phyloP scores from a whole-genome alignment of 148 eudicot species.

The Cornus kousa region DNA sequence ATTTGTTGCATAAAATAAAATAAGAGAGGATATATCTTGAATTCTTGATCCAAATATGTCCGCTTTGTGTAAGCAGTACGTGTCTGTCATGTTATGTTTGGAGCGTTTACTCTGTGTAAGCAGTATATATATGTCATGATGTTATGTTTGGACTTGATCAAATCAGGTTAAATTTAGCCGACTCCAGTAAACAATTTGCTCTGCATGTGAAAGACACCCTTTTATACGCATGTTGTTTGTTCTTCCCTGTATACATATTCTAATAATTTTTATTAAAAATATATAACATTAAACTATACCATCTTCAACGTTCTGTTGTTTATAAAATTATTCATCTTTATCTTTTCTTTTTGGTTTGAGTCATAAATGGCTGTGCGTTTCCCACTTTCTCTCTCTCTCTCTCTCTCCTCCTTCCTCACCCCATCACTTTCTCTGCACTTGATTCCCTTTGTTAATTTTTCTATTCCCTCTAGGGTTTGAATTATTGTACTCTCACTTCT shows the following conservation, averaged over 20 bases:
- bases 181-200: too few species aligned
- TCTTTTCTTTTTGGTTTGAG: background rate
- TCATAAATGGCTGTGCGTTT: background rate
- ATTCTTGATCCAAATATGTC: too few species aligned
- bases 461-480: slow-evolving; percentile 30
- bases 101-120: too few species aligned
- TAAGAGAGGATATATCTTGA: too few species aligned
- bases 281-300: background rate
- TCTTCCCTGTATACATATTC: background rate
- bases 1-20: too few species aligned
- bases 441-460: slow-evolving; percentile 21
- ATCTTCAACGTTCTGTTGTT: background rate
- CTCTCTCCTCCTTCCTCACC: slow-evolving; percentile 10
- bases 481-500: slow-evolving; percentile 6
- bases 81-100: too few species aligned
- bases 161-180: too few species aligned
- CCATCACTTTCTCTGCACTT: slow-evolving; percentile 20
- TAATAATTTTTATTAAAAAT: too few species aligned
- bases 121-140: too few species aligned
- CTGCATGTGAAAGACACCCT: too few species aligned
- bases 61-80: too few species aligned
- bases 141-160: too few species aligned
- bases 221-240: background rate
- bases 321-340: background rate
- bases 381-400: slow-evolving; percentile 1